Evolutionary conservation across 768 basidiomycete genomes (phyloP).

Genomic region (Lentinula boryana): DNA sequence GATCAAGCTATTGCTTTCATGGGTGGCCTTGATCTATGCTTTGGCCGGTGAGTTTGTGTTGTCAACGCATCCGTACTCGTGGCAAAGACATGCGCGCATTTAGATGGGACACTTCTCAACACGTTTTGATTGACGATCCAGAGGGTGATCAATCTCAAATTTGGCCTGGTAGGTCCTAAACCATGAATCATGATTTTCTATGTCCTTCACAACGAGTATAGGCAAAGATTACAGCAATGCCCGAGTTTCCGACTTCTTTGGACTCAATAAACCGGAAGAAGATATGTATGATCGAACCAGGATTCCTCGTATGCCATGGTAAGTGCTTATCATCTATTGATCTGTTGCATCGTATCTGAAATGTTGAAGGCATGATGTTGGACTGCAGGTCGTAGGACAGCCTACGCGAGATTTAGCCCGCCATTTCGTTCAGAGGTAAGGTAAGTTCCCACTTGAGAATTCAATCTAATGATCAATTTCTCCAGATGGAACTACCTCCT

Average conservation of each 20-base stretch:
- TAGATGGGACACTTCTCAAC: slow-evolving; percentile 96
- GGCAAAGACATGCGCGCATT: slow-evolving; percentile 1
- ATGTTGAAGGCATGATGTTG: slow-evolving; percentile 84
- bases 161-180: slow-evolving; percentile 70
- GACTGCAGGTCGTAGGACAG: slow-evolving; percentile 92
- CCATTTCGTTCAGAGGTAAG: slow-evolving; percentile 88
- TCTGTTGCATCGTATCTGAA: background rate
- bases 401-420: slow-evolving; percentile 91
- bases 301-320: slow-evolving; percentile 96
- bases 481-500: slow-evolving; percentile 89
- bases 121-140: slow-evolving; percentile 81
- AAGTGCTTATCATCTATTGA: slow-evolving; percentile 13
- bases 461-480: background rate
- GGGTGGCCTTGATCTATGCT: slow-evolving; percentile 95
- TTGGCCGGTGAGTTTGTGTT: slow-evolving; percentile 53
- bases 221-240: slow-evolving; percentile 96
- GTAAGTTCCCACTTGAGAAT: background rate
- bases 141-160: slow-evolving; percentile 60
- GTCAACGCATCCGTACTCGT: background rate
- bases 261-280: slow-evolving; percentile 83
- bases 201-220: slow-evolving; percentile 17
- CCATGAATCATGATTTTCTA: background rate
- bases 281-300: slow-evolving; percentile 93
- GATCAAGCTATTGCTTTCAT: slow-evolving; percentile 97
- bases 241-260: slow-evolving; percentile 79